Evolutionary conservation across 2,329 filamentous ascomycete genomes (phyloP), one percentile per base, ranked within the genome.

Genomic region (Fusarium sp.): DNA sequence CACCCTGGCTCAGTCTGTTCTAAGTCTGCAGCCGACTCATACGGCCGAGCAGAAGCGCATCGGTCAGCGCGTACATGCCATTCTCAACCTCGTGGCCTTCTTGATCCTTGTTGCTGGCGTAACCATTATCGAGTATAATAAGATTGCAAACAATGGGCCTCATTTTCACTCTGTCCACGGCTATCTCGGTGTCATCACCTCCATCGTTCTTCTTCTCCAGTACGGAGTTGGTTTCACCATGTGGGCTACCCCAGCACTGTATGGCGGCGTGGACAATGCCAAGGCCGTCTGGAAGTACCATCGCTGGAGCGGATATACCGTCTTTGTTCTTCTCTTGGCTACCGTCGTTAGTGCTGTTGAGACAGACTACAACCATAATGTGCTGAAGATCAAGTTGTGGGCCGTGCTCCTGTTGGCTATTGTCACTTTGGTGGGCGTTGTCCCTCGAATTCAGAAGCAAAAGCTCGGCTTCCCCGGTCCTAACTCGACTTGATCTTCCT

Each of bases 271-370:
- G 70, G 91, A 93, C 31, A 90, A 90, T 6, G 95, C 94, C 25
- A 97, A 95, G 86, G 86, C 86, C 29, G 81, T 97, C 45, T 98
- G 95, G 87, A 98, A 97, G 83, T 97, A 95, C 77, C 96, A 98
- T 81, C 90, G 95, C 35, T 83, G 88, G 59, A 87, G 86, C 27
- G 96, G 95, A 4, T 98, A 99, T 79, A 73, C 90, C 12, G 84
- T 95, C 65, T 83, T 95, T 59, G 78, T 91, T 55, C 77, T 97
- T 75, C 86, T 95, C 69, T 82, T 97, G 69, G 90, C 89, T 14
- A 96, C 95, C 0, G 87, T 97, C 42, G 84, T 88, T 53, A 91
- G 92, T 29, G 93, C 95, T 3, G 94, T 91, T 6, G 86, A 91
- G 82, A 98, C 95, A 3, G 86, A 87, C 38, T 98, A 92, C 81